phyloP scores from a whole-genome alignment of 495 filamentous ascomycete species.

The Hapsidospora chrysogenum region DNA sequence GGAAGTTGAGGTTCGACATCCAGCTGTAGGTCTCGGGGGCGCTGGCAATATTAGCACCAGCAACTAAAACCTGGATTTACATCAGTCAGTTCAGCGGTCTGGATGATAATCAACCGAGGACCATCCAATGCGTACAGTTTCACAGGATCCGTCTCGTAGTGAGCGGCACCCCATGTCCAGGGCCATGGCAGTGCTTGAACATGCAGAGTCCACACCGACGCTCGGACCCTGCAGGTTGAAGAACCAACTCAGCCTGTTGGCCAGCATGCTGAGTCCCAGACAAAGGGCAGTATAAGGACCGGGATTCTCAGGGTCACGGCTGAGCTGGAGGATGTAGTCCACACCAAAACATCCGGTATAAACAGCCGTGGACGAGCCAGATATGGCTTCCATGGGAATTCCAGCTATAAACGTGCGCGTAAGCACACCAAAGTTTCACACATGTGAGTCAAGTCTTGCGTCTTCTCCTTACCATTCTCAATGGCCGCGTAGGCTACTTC shows the following conservation, averaged over 20 bases:
- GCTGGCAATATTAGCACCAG: constrained; percentile 30
- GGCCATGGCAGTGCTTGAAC: constrained; percentile 31
- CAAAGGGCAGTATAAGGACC: constrained; percentile 9
- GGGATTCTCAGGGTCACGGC: constrained; percentile 17
- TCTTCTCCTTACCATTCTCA: constrained; percentile 20
- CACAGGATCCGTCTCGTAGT: constrained; percentile 33
- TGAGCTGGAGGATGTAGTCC: constrained; percentile 29
- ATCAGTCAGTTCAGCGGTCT: no score
- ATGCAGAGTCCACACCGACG: constrained; percentile 39
- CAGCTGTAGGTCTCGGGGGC: constrained; percentile 18
- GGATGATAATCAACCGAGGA: no score
- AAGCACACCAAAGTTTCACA: no score
- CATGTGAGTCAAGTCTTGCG: no score
- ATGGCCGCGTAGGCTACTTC: constrained; percentile 24
- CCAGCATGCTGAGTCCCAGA: constrained; percentile 16
- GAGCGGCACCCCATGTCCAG: constrained; percentile 57
- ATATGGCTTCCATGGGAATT: constrained; percentile 17
- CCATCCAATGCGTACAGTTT: no score
- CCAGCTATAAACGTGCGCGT: no score
- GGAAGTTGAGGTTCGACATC: constrained; percentile 14
- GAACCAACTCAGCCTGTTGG: constrained; percentile 37
- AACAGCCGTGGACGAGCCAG: constrained; percentile 14
- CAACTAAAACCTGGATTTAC: constrained; percentile 35
- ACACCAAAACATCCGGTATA: constrained; percentile 31
- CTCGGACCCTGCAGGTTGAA: constrained; percentile 37